Evolutionary conservation across 2,329 filamentous ascomycete genomes (phyloP).

Genomic region (Aschersonia sp.): DNA sequence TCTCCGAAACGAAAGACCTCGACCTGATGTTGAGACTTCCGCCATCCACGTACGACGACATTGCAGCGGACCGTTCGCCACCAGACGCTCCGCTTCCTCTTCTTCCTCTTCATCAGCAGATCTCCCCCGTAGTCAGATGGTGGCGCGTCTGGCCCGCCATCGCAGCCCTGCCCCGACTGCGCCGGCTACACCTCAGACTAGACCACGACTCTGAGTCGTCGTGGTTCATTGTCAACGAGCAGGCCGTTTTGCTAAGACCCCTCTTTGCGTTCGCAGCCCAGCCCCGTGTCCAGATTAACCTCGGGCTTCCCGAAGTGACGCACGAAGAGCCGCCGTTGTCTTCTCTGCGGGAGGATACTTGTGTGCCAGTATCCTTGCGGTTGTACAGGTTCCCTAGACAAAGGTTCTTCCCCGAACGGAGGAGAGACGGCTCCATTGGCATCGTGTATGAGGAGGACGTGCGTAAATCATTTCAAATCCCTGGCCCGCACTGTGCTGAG

Average conservation of each 20-base stretch:
- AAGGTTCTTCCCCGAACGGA: slow-evolving; percentile 2
- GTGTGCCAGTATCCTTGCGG: not conserved
- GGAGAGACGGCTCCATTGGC: slow-evolving; percentile 3
- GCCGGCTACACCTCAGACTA: not conserved
- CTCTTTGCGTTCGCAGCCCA: not conserved
- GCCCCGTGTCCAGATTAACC: not conserved
- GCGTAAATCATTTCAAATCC: slow-evolving; percentile 1
- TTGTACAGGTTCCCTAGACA: slow-evolving; percentile 2
- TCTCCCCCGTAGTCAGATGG: not conserved
- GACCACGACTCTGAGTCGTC: slow-evolving; percentile 5
- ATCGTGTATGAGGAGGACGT: slow-evolving; percentile 5
- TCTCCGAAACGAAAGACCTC: not conserved
- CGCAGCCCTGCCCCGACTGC: slow-evolving; percentile 1
- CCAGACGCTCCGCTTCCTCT: not conserved
- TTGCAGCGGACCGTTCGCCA: not conserved
- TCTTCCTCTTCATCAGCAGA: not conserved
- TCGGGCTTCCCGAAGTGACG: slow-evolving; percentile 1
- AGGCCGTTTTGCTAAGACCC: not conserved
- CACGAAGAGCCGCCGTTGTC: not conserved
- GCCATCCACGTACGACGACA: not conserved
- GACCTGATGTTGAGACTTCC: not conserved
- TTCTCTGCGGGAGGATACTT: not conserved
- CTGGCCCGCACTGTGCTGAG: slow-evolving; percentile 1
- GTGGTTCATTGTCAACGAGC: slow-evolving; percentile 3
- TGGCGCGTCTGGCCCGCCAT: slow-evolving; percentile 1